A percentile compares a stretch with the other conserved stretches of the same genome.
phyloP scores from a whole-genome alignment of 176 grass and related monocot species.

The Eremochloa ophiuroides region DNA sequence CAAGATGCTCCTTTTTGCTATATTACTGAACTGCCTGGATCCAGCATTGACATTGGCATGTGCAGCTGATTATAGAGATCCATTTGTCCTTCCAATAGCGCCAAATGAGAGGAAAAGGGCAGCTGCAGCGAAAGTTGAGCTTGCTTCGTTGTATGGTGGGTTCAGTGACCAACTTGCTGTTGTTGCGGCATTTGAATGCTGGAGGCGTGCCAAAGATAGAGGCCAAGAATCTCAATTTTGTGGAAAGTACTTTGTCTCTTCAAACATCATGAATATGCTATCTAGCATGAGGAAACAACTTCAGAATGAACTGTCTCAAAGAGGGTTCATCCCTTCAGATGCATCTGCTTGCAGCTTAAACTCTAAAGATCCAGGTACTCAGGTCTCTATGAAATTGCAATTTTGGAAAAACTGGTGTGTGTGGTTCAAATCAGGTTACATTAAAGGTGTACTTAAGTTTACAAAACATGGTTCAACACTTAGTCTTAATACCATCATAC shows the following conservation, averaged over 20 bases:
- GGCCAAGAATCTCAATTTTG: constrained; percentile 84
- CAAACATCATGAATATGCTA: constrained; percentile 83
- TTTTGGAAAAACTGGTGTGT: not conserved
- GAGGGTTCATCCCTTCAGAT: constrained; percentile 84
- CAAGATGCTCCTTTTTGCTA: constrained; percentile 96
- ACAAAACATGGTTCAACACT: not conserved
- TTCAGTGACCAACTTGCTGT: constrained; percentile 88
- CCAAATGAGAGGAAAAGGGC: constrained; percentile 68
- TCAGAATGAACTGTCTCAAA: constrained; percentile 64
- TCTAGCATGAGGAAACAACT: constrained; percentile 88
- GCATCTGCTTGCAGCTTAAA: constrained; percentile 73
- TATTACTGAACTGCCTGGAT: constrained; percentile 95
- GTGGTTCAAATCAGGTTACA: too few relatives aligned
- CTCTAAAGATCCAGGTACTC: constrained; percentile 77
- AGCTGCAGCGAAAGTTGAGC: constrained; percentile 58
- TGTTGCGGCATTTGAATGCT: constrained; percentile 87
- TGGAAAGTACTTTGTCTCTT: constrained; percentile 69
- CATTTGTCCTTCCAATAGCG: constrained; percentile 69
- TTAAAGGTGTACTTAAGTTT: too few relatives aligned
- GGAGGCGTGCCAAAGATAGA: constrained; percentile 72
- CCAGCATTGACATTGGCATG: constrained; percentile 93
- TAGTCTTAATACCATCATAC: not conserved
- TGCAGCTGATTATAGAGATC: constrained; percentile 70
- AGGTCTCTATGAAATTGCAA: not conserved
- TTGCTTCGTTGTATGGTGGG: constrained; percentile 91